phyloP scores from a whole-genome alignment of 2,329 filamentous ascomycete genomes.

The Fusarium verticillioides region DNA sequence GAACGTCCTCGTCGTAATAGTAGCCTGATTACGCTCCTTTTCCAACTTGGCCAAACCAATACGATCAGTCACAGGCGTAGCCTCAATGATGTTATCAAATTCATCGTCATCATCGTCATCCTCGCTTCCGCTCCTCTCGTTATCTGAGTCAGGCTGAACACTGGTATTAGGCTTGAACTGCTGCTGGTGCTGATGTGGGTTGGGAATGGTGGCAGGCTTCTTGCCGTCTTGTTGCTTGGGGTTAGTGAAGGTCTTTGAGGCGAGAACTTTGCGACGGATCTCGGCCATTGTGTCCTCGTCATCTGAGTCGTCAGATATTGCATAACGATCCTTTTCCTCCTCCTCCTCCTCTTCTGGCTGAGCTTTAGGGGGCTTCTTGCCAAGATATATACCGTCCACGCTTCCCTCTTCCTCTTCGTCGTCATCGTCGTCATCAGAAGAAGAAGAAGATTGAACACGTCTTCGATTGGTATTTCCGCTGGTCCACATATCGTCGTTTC shows the following conservation, averaged over 20 bases:
- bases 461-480: constrained; percentile 86
- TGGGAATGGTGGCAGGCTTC: constrained; percentile 71
- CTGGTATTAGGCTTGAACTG: constrained; percentile 70
- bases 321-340: constrained; percentile 73
- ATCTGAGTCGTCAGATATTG: constrained; percentile 82
- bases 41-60: constrained; percentile 72
- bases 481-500: constrained; percentile 85
- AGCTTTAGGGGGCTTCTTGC: constrained; percentile 58
- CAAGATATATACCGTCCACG: constrained; percentile 69
- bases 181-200: constrained; percentile 57
- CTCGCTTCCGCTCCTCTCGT: constrained; percentile 53
- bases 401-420: constrained; percentile 59
- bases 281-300: constrained; percentile 91
- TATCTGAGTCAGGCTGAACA: constrained; percentile 77
- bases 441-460: constrained; percentile 60
- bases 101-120: constrained; percentile 72
- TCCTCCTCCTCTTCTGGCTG: constrained; percentile 56
- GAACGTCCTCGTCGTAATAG: constrained; percentile 62
- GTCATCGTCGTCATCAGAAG: constrained; percentile 57
- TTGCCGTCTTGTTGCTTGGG: constrained; percentile 58
- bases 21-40: constrained; percentile 62
- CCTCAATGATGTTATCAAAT: constrained; percentile 93
- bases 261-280: constrained; percentile 87
- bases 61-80: constrained; percentile 87
- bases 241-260: constrained; percentile 84